Evolutionary conservation across 2,329 filamentous ascomycete species (phyloP).

Genomic region (Aureobasidium sp.): DNA sequence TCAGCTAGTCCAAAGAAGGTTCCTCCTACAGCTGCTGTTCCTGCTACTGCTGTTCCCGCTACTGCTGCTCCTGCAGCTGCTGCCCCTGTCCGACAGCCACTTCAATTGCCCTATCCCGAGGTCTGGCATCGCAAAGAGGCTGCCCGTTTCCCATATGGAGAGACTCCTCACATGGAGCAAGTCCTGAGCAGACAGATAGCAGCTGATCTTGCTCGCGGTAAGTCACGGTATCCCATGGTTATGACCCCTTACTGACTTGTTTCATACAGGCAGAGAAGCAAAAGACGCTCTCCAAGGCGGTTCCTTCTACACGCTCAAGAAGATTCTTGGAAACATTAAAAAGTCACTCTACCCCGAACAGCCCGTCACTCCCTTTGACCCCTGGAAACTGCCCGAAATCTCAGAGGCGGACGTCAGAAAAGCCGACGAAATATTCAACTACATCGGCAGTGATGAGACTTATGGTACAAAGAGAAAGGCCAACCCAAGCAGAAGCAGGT

Average conservation of each 20-base stretch:
- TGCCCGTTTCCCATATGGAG: constrained; percentile 26
- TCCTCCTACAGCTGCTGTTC: not conserved
- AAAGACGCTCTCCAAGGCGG: not conserved
- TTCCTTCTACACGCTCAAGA: not conserved
- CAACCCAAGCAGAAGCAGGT: not conserved
- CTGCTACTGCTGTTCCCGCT: no score
- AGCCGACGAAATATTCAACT: not conserved
- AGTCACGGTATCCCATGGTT: constrained; percentile 4
- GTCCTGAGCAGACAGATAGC: constrained; percentile 25
- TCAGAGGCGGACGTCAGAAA: not conserved
- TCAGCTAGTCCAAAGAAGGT: not conserved
- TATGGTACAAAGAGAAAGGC: not conserved
- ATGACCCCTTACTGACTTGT: not conserved
- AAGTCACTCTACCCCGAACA: not conserved
- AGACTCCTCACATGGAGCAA: constrained; percentile 26
- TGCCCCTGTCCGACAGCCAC: not conserved
- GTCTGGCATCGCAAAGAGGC: constrained; percentile 28
- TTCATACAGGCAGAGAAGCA: not conserved
- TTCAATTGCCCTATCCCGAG: constrained; percentile 22
- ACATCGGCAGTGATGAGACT: not conserved
- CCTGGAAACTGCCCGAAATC: not conserved
- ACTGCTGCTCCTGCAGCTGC: not conserved
- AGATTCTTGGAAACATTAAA: not conserved
- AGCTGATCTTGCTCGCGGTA: constrained; percentile 24
- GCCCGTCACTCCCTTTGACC: not conserved